These are phyloP conservation scores for Mycena albidolilacea DNA, from an alignment of 768 basidiomycete genomes.

Conservation along the genomic window DNA sequence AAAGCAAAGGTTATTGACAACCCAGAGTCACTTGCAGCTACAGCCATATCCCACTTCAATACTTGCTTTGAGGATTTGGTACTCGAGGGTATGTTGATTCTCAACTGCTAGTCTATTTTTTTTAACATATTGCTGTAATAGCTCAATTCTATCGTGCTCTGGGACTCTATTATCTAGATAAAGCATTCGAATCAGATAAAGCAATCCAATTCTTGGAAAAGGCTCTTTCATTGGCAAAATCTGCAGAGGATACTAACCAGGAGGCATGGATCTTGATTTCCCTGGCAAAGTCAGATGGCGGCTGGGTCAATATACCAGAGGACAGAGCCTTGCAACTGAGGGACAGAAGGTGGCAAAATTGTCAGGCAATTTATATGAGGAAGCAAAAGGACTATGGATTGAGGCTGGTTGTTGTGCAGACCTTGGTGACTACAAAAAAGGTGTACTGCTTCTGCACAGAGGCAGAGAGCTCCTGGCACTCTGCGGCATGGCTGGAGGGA, in stretches of 20 bases:
- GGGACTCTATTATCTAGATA: not conserved
- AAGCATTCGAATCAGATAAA: no score
- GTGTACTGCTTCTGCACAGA: not conserved
- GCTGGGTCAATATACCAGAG: not conserved
- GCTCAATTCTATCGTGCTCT: not conserved
- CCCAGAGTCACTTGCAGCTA: not conserved
- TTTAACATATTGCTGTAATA: not conserved
- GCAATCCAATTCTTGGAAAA: no score
- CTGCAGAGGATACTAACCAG: no score
- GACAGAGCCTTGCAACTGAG: no score
- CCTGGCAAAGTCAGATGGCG: not conserved
- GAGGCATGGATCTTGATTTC: no score
- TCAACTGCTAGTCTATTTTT: not conserved
- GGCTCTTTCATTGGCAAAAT: no score
- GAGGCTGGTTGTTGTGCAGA: not conserved
- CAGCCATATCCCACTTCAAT: not conserved
- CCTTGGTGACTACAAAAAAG: not conserved
- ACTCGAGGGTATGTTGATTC: not conserved
- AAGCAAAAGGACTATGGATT: not conserved
- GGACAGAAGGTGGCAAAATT: not conserved
- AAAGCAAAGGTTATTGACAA: not conserved
- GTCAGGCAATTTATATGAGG: not conserved
- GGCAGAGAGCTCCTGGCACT: not conserved
- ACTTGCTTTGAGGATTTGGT: not conserved
- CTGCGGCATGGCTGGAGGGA: not conserved